A percentile compares a stretch with the other conserved stretches of the same genome.
These are phyloP conservation scores for Phytophthora chlamydospora DNA, from an alignment of 352 stramenopile genomes.

Conservation along the genomic window DNA sequence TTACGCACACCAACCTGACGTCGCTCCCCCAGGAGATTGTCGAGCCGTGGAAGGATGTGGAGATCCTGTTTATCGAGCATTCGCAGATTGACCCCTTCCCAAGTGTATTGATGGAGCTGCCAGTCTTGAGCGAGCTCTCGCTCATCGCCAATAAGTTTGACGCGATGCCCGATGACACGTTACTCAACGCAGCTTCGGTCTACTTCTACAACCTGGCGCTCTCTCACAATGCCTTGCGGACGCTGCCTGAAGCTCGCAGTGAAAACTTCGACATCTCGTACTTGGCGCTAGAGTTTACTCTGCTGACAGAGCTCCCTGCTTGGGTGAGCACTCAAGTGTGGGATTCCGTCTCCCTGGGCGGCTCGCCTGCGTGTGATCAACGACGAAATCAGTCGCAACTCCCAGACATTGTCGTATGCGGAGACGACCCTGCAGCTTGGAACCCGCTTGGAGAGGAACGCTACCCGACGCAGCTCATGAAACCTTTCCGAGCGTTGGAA, in stretches of 20 bases:
- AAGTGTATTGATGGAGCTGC: conserved; percentile 18
- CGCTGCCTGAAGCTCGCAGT: conserved; percentile 17
- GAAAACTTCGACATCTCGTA: conserved; percentile 24
- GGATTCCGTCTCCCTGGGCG: conserved; percentile 3
- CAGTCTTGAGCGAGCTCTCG: conserved; percentile 30
- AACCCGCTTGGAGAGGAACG: conserved; percentile 27
- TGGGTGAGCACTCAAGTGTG: conserved; percentile 29
- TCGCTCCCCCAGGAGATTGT: conserved; percentile 32
- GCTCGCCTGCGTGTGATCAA: too few species aligned
- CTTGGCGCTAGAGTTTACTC: conserved; percentile 38
- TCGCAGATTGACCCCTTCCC: conserved; percentile 33
- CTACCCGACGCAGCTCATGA: conserved; percentile 3
- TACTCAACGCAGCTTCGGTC: conserved; percentile 1
- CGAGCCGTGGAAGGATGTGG: conserved; percentile 3
- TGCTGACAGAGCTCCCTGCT: conserved; percentile 17
- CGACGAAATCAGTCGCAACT: too few species aligned
- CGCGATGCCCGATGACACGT: conserved; percentile 10
- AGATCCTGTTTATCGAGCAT: conserved; percentile 30
- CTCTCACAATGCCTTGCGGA: conserved; percentile 28
- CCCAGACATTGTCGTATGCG: too few species aligned
- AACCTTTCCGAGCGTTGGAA: neutral
- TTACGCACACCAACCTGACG: conserved; percentile 48
- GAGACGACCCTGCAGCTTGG: neutral
- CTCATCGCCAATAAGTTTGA: conserved; percentile 38
- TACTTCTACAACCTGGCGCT: conserved; percentile 28